Base-by-base conservation (phyloP, 768 basidiomycete genomes). In the Tulasnella sp. region DNA sequence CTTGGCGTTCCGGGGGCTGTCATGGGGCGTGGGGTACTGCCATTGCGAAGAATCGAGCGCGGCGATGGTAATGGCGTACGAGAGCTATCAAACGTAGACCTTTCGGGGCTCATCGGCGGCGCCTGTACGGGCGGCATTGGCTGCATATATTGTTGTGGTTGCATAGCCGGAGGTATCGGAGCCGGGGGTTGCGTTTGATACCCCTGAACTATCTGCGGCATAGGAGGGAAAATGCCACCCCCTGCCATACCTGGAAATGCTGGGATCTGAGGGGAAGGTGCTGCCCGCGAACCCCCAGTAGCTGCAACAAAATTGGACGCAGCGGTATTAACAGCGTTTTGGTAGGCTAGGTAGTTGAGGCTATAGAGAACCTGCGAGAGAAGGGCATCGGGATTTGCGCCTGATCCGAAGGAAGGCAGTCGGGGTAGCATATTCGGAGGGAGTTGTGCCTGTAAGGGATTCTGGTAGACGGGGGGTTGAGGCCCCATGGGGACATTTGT, bases 311-410 rank as follows among this genome's bases (percentile, higher is more conserved):
- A 23, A 23, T 19, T 52, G 51, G 34, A 23, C 13, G 27, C 51
- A 13, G 19, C n/a, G 23, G 51, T 34, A 24, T n/a, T 34, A 19
- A 32, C 51, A 24, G 30, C 47, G 23, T 59, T 59, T 23, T 59
- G 58, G 5, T 59, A 47, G 8, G 58, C 48, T 10, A 59, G 45
- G 32, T 59, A 59, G 45, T 59, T 59, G 24, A 59, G n/a, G 29
- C 30, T 59, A 30, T 59, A 59, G 8, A 59, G 47, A 9, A 59
- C 48, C 32, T 59, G 58, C 29, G 58, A 38, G n/a, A 59, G 45
- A 21, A 59, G 49, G 17, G 58, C 44, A 19, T 59, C 58, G 3
- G 27, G 58, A 4, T 42, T 30, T 2, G 47, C 23, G 17, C 42
- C 42, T 24, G 24, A 26, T 45, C 38, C 41, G 43, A 27, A 34